Percentiles rank a stretch among this genome's conserved stretches.
Evolutionary conservation across 2,329 filamentous ascomycete genomes (phyloP).

Genomic region (Colletotrichum euphorbiae): DNA sequence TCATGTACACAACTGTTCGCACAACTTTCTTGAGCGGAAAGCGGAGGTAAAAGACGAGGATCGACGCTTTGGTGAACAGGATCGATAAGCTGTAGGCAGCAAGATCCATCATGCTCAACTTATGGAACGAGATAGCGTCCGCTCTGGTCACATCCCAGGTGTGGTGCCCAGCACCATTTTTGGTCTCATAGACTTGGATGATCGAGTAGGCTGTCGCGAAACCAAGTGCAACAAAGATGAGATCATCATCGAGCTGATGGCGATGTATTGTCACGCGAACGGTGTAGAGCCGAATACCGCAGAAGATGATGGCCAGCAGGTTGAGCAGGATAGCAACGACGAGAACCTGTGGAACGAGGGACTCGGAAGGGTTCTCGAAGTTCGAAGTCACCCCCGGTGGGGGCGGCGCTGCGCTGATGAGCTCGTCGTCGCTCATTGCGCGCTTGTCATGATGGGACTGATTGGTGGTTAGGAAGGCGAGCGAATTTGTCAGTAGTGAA

Average conservation of each 20-base stretch:
- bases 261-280: conserved; percentile 30
- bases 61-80: conserved; percentile 42
- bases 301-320: conserved; percentile 34
- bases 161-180: conserved; percentile 30
- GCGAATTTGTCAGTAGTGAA: background rate
- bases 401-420: conserved; percentile 13
- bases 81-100: conserved; percentile 41
- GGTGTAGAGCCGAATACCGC: conserved; percentile 32
- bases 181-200: conserved; percentile 34
- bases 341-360: conserved; percentile 36
- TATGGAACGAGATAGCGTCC: conserved; percentile 26
- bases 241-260: conserved; percentile 32
- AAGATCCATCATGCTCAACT: conserved; percentile 35
- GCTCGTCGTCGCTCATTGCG: conserved; percentile 19
- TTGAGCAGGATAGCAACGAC: conserved; percentile 31
- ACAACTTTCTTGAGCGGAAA: conserved; percentile 30
- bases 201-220: conserved; percentile 32
- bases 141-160: conserved; percentile 28
- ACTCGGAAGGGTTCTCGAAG: conserved; percentile 28
- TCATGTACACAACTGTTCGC: conserved; percentile 1
- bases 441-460: conserved; percentile 24
- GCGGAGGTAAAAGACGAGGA: conserved; percentile 42
- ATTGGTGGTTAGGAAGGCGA: background rate
- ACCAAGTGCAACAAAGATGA: conserved; percentile 31
- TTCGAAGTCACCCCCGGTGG: conserved; percentile 28